Base-by-base conservation (phyloP, 495 filamentous ascomycete species). In the Umbilicaria muhlenbergii region DNA sequence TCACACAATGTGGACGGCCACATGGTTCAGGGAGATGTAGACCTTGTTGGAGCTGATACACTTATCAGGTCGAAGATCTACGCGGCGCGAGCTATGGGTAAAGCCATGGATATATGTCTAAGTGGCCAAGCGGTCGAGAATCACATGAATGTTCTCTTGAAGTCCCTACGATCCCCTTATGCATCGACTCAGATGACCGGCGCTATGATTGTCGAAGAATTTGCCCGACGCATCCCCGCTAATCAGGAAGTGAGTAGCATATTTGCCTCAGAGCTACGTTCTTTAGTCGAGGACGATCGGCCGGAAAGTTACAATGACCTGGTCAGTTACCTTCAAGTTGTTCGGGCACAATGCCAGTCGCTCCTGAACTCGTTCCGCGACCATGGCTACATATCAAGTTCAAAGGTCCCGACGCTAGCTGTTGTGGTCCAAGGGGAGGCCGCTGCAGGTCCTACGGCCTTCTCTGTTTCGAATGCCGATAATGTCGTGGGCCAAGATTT, bases 1-100 rank as follows among this genome's bases (percentile, higher is more conserved):
- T 70, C 78, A 3, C 92, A 98, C 59, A 94, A 98, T 58, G 85
- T 98, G 32, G 91, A 98, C 56, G 91, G 86, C 14, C 86, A 92
- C 53, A 95, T 98, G 85, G 85, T 98, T 62, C 83, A 86, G 53
- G 91, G 91, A 36, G 91, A 98, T 55, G 79, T 95, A 42, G 91
- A 98, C 51, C 66, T 98, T 35, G 87, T 96, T 21, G 88, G 92
- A 37, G 67, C 80, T 39, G 92, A 98, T 43, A 79, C 77, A 4
- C 73, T 98, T 52, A 71, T 95, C 43, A 75, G 88, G 50, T 94
- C 88, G 6, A 86, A 87, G 58, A 79, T 94, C 33, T 81, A 76
- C 53, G 84, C 87, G 6, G 82, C 87, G 15, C 74, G 71, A 55
- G 92, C 91, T 12, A 73, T 95, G 50, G 91, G 89, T 24, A 69